These are phyloP conservation scores for Peronosclerospora sorghi DNA, from an alignment of 352 stramenopile species.

Conservation along the genomic window DNA sequence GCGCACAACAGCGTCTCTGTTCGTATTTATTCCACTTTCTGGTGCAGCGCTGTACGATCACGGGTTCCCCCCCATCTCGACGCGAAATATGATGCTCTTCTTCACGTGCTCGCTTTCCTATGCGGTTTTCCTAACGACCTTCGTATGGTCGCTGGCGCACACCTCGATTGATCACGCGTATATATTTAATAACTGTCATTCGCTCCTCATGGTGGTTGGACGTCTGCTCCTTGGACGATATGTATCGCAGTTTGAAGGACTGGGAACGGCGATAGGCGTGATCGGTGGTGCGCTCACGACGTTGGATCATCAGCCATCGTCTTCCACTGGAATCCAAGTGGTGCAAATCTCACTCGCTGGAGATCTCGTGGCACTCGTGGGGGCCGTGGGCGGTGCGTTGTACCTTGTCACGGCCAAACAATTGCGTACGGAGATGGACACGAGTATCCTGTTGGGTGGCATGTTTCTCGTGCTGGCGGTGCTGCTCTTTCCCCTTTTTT, in stretches of 20 bases:
- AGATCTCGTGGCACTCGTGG: constrained; percentile 65
- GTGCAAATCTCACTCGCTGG: constrained; percentile 41
- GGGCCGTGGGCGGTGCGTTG: constrained; percentile 56
- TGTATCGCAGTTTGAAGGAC: constrained; percentile 63
- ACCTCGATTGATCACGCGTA: constrained; percentile 78
- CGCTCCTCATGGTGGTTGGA: constrained; percentile 63
- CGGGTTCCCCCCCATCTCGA: constrained; percentile 46
- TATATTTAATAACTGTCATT: constrained; percentile 85
- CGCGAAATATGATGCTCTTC: constrained; percentile 51
- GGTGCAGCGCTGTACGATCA: constrained; percentile 38
- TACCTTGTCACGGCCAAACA: constrained; percentile 71
- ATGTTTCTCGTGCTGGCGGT: constrained; percentile 62
- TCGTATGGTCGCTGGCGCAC: constrained; percentile 62
- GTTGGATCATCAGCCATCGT: constrained; percentile 37
- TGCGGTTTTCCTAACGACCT: constrained; percentile 72
- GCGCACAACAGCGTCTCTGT: constrained; percentile 59
- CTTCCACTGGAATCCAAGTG: constrained; percentile 14
- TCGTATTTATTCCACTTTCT: constrained; percentile 60
- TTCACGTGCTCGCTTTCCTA: constrained; percentile 57
- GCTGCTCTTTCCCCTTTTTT: constrained; percentile 59
- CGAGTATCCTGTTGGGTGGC: constrained; percentile 47
- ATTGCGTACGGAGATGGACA: constrained; percentile 53
- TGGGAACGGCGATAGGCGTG: constrained; percentile 68
- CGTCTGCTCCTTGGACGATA: constrained; percentile 46
- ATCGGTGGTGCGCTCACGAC: constrained; percentile 65